Percentiles rank a stretch among this genome's conserved stretches.
Conservation (phyloP, 257 asterid species). For the Ajuga chamaepitys region DNA sequence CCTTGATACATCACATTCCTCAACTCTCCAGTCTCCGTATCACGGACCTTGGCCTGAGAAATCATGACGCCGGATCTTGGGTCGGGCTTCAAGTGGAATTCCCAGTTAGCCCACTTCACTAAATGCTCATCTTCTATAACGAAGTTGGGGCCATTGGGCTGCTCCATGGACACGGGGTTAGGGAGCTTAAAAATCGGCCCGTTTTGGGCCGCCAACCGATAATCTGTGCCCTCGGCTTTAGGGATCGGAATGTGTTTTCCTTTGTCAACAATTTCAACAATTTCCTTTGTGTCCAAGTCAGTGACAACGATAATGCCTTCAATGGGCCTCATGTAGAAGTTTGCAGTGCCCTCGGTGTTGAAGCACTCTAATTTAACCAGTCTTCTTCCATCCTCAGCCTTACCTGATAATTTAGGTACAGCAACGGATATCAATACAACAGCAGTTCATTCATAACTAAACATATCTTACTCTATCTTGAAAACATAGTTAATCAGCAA, state of each 20-base stretch:
- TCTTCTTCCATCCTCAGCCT: constrained; percentile 58
- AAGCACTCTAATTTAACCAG: constrained; percentile 52
- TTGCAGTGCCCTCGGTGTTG: constrained; percentile 45
- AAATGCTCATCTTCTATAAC: constrained; percentile 54
- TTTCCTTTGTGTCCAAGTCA: constrained; percentile 45
- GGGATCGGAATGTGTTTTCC: constrained; percentile 70
- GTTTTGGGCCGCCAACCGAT: constrained; percentile 24
- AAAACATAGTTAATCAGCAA: background rate
- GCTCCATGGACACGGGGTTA: constrained; percentile 71
- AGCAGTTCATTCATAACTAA: background rate
- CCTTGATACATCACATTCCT: constrained; percentile 89
- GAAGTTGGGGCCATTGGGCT: constrained; percentile 91
- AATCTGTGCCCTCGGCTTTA: constrained; percentile 46
- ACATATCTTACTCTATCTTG: background rate
- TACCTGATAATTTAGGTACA: constrained; percentile 23
- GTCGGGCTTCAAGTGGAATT: constrained; percentile 85
- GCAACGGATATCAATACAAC: too few relatives aligned
- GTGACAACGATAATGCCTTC: constrained; percentile 51
- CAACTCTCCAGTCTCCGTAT: constrained; percentile 52
- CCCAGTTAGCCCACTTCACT: constrained; percentile 98
- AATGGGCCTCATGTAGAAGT: constrained; percentile 81
- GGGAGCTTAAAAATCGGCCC: constrained; percentile 35
- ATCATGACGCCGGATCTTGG: constrained; percentile 81
- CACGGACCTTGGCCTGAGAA: constrained; percentile 56
- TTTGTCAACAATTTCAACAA: constrained; percentile 40